Evolutionary conservation across 768 basidiomycete genomes (phyloP).

Genomic region (Xerocomus potaroensis): DNA sequence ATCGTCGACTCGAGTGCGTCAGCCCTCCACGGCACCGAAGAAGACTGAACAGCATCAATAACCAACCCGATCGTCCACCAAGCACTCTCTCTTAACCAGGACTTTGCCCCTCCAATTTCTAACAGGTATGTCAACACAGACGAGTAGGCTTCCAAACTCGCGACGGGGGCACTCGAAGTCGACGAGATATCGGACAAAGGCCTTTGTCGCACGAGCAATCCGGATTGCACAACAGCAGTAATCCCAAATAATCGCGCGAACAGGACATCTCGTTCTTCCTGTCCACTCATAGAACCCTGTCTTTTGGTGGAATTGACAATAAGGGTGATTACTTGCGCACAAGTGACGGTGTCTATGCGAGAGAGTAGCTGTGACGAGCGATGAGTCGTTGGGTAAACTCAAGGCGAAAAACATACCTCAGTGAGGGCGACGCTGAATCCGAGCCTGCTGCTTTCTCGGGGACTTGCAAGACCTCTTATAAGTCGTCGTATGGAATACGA

Average conservation of each 20-base stretch:
- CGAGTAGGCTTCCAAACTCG: conserved; percentile 56
- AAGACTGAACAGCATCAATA: conserved; percentile 53
- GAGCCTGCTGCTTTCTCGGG: conserved; percentile 87
- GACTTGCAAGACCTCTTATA: conserved; percentile 84
- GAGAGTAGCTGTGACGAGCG: conserved; percentile 61
- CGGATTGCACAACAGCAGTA: conserved; percentile 79
- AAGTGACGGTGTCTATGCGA: conserved; percentile 71
- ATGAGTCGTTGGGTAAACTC: conserved; percentile 1
- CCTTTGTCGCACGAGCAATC: conserved; percentile 63
- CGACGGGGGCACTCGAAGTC: conserved; percentile 49
- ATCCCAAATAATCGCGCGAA: conserved; percentile 93
- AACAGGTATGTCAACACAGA: conserved; percentile 58
- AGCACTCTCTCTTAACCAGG: conserved; percentile 86
- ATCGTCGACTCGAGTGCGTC: conserved; percentile 53
- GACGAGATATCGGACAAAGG: conserved; percentile 53
- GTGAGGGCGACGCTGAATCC: conserved; percentile 96
- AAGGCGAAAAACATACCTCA: conserved; percentile 55
- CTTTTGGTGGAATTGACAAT: conserved; percentile 67
- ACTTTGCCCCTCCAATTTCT: conserved; percentile 74
- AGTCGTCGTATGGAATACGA: conserved; percentile 88
- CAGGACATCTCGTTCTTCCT: conserved; percentile 88
- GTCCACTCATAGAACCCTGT: conserved; percentile 75
- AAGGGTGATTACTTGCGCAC: conserved; percentile 71
- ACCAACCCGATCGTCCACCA: conserved; percentile 79
- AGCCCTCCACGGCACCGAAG: conserved; percentile 66